Base-by-base conservation (phyloP, 1,139 yeast genomes). In the Geotrichum reessii region DNA sequence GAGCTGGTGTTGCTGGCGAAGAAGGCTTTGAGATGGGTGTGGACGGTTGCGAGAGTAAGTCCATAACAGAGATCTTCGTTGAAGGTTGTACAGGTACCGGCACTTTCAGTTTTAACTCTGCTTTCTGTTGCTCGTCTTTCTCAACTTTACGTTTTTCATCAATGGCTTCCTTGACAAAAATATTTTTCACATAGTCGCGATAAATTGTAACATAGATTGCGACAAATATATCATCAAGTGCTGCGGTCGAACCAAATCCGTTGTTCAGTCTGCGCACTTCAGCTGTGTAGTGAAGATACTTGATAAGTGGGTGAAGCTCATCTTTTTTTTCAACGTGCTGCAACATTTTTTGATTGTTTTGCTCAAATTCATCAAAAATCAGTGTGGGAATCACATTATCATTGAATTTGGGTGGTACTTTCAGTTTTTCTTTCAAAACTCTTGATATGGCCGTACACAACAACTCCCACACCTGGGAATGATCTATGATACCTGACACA, bases 221-320 rank as follows among this genome's bases (percentile, higher is more conserved):
- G 33, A 86, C 85, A 61, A 83, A 81, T 0, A 90, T 80, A 65
- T 89, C 95, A 68, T 89, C 96, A 47, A 87, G 81, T 31, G 82
- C 74, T 0, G 93, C 86, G 0, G 95, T 87, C 0, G 95, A 85
- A 0, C 92, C 93, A 69, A 85, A 86, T 0, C 96, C 96, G 67
- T 85, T 87, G 61, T 90, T 89, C 69, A 86, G 76, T 60, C 87
- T 81, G 62, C 89, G 80, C 68, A 87, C 77, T 57, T 86, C 93
- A 17, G 80, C 78, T 1, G 84, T 74, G 42, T 84, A 84, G 63
- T 75, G 76, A 25, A 87, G 69, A 8, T 67, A 67, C 33, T 62
- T 58, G 27, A 65, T 42, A 55, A 50, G 65, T 31, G 54, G 62
- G 27, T 28, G 67, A 60, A 28, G 63, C 55, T 37, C 53, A 11